Base-by-base conservation (phyloP, 805 yeast species). In the Ogataea populi-albae region DNA sequence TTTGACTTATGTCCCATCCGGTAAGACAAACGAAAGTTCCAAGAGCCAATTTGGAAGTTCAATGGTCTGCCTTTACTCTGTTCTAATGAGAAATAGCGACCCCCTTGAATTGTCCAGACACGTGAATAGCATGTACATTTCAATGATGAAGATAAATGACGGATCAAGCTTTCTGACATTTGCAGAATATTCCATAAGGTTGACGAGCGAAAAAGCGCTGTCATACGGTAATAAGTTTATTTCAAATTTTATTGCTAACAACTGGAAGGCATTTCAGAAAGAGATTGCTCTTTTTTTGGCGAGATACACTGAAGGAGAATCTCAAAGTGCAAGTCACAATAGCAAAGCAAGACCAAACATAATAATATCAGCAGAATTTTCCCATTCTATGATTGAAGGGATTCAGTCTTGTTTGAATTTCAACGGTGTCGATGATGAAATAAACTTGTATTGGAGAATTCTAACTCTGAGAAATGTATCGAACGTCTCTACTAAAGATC, bases 81-180 rank as follows among this genome's bases (percentile, higher is more conserved):
- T 75, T 10, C 43, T 78, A 17, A 53, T 79, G 34, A 75, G 86
- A 65, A 79, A 80, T 50, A 60, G 78, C 49, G 59, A 57, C 12
- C 49, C 71, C 5, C 17, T 25, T 37, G 59, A 60, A 6, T 59
- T 80, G 35, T 69, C 77, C 2, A 72, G 66, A 45, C 59, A 59
- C 31, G 79, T 76, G 49, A 64, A 64, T 17, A 44, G 47, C 9
- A 50, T 79, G 17, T 68, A 74, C 43, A 67, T 65, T 5, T 58
- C 61, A 17, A 59, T 72, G 46, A 35, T 62, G 12, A 42, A 50
- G n/a, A 47, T 65, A 11, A 55, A 60, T 23, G 40, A 57, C 19
- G 69, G 71, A 3, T 34, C 48, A 9, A 55, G 61, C 23, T 72
- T 71, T 57, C 46, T 73, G 28, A 54, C 71, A 25, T 71, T 81